Conservation (phyloP, 2,329 filamentous ascomycete species). For the Colletotrichum cereale region DNA sequence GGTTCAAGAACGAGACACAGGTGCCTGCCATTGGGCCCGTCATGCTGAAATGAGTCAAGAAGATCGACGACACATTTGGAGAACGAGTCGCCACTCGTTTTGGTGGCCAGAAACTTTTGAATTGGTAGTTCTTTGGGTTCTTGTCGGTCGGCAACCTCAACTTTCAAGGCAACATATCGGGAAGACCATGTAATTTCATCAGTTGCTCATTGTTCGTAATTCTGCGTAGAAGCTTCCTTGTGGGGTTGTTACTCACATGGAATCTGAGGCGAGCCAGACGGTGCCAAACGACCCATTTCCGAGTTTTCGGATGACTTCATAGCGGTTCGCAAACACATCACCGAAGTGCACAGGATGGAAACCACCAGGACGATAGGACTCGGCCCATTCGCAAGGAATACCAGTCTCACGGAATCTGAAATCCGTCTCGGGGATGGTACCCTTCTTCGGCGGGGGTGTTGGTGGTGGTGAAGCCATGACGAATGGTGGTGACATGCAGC, state of each 20-base stretch:
- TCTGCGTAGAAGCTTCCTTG: too few species aligned
- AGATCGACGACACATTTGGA: constrained; percentile 41
- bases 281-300: constrained; percentile 45
- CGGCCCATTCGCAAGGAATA: constrained; percentile 23
- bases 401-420: background rate
- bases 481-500: background rate
- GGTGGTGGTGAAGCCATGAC: constrained; percentile 3
- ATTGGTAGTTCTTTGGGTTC: constrained; percentile 36
- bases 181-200: too few species aligned
- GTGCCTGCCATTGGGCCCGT: constrained; percentile 50
- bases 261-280: constrained; percentile 44
- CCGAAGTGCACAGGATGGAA: constrained; percentile 44
- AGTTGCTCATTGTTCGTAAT: too few species aligned
- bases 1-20: constrained; percentile 48
- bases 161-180: constrained; percentile 47
- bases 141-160: constrained; percentile 43
- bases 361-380: constrained; percentile 43
- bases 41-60: constrained; percentile 46
- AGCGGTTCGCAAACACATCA: constrained; percentile 43
- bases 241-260: constrained; percentile 30
- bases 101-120: constrained; percentile 30
- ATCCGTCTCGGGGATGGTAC: background rate
- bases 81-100: background rate
- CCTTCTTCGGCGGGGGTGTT: background rate
- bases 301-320: constrained; percentile 45